A percentile compares a stretch with the other conserved stretches of the same genome.
phyloP scores from a whole-genome alignment of 139 green algal genomes.

The Diplosphaera chodatii region DNA sequence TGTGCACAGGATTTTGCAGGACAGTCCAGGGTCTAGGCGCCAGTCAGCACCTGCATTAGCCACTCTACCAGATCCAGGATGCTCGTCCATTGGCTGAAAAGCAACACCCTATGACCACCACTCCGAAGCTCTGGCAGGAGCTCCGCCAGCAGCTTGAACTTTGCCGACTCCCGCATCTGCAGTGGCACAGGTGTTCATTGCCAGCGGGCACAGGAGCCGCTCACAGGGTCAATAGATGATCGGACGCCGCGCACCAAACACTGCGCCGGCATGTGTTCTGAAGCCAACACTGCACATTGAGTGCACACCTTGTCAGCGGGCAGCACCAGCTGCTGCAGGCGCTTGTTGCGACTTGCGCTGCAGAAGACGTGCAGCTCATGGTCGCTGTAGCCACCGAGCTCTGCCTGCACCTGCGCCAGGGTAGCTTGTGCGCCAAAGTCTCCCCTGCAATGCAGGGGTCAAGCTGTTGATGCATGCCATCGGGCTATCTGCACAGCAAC shows the following conservation, averaged over 20 bases:
- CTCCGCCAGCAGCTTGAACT: slow-evolving; percentile 20
- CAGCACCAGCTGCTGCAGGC: slow-evolving; percentile 34
- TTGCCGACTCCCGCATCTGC: slow-evolving; percentile 19
- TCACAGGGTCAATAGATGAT: too few relatives aligned
- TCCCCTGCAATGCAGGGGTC: too few relatives aligned
- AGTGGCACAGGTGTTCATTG: too few relatives aligned
- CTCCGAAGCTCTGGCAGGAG: slow-evolving; percentile 60
- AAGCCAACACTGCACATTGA: too few relatives aligned
- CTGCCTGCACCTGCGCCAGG: slow-evolving; percentile 46
- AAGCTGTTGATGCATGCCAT: too few relatives aligned
- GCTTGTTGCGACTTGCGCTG: slow-evolving; percentile 11
- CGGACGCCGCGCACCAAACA: too few relatives aligned
- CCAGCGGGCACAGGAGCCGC: too few relatives aligned
- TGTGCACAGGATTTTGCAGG: too few relatives aligned
- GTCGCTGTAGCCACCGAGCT: slow-evolving; percentile 70
- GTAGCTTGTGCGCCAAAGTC: slow-evolving; percentile 60
- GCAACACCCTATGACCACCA: slow-evolving; percentile 61
- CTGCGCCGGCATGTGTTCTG: too few relatives aligned
- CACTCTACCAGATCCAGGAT: slow-evolving; percentile 90
- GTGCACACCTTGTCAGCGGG: slow-evolving; percentile 22
- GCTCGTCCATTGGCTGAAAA: slow-evolving; percentile 88
- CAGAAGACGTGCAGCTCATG: slow-evolving; percentile 73
- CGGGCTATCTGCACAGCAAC: too few relatives aligned
- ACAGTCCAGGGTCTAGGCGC: too few relatives aligned
- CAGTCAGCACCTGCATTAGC: slow-evolving; percentile 52